Percentiles rank a stretch among this genome's conserved stretches.
phyloP scores from a whole-genome alignment of 2,329 filamentous ascomycete genomes.

The Bertia moriformis region DNA sequence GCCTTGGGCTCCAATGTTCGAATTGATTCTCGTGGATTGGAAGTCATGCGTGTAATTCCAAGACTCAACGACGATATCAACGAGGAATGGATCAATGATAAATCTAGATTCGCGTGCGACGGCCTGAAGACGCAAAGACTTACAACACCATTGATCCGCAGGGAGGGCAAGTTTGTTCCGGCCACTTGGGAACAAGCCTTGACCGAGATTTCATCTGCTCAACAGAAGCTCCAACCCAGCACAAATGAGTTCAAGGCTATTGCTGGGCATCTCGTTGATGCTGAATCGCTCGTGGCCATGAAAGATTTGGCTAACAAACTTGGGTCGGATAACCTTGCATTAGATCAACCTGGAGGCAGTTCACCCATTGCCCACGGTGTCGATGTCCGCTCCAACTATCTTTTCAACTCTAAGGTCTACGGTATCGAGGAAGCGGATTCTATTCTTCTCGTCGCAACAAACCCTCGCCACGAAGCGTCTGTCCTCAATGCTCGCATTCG shows the following conservation, averaged over 20 bases:
- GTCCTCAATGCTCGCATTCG: constrained; percentile 91
- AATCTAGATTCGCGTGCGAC: constrained; percentile 90
- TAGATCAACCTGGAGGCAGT: constrained; percentile 76
- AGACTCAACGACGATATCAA: constrained; percentile 95
- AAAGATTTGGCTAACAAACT: constrained; percentile 96
- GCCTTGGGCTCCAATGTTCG: constrained; percentile 88
- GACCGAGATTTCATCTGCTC: constrained; percentile 70
- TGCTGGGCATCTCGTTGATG: constrained; percentile 79
- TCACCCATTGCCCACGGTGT: constrained; percentile 80
- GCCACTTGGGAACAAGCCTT: constrained; percentile 92
- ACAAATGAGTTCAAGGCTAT: constrained; percentile 93
- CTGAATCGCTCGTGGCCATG: constrained; percentile 85
- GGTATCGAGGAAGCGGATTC: constrained; percentile 88
- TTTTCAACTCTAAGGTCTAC: constrained; percentile 90
- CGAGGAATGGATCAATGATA: constrained; percentile 99
- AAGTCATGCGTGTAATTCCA: constrained; percentile 89
- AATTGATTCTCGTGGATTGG: constrained; percentile 79
- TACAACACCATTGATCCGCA: constrained; percentile 78
- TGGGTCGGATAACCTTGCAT: constrained; percentile 84
- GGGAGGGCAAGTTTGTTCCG: constrained; percentile 80
- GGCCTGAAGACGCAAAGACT: constrained; percentile 91
- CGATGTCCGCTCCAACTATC: constrained; percentile 85
- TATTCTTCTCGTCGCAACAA: constrained; percentile 85
- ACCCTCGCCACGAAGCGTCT: constrained; percentile 87
- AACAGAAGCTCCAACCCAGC: constrained; percentile 64